Conservation (phyloP, 495 filamentous ascomycete species). For the Pseudomonodictys pantanalensis region DNA sequence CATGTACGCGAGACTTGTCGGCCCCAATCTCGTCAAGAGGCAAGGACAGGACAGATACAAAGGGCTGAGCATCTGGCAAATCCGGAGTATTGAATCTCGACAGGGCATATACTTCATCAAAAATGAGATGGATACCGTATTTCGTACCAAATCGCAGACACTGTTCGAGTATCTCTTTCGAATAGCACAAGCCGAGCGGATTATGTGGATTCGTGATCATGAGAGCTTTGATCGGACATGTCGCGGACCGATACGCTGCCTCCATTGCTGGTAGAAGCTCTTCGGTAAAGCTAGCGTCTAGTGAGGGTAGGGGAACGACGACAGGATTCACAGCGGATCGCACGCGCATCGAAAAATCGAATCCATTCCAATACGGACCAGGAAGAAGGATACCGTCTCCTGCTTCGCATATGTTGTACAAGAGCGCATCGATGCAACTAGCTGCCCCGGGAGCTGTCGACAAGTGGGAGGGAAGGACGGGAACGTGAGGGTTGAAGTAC, state of each 20-base stretch:
- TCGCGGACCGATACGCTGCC: neutral
- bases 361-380: constrained; percentile 41
- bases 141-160: constrained; percentile 33
- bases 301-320: constrained; percentile 4
- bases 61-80: neutral
- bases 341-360: constrained; percentile 20
- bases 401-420: constrained; percentile 46
- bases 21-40: constrained; percentile 5
- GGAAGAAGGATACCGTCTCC: constrained; percentile 48
- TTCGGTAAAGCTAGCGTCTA: constrained; percentile 1
- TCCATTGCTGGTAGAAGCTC: constrained; percentile 9
- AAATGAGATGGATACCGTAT: constrained; percentile 38
- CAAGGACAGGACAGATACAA: constrained; percentile 18
- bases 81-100: constrained; percentile 18
- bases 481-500: constrained; percentile 39
- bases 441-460: constrained; percentile 42
- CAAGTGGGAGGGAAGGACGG: constrained; percentile 43
- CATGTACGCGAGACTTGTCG: constrained; percentile 21
- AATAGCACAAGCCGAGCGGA: constrained; percentile 11
- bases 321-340: constrained; percentile 6
- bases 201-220: constrained; percentile 17
- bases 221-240: constrained; percentile 9
- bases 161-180: constrained; percentile 21
- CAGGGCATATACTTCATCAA: constrained; percentile 41
- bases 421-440: constrained; percentile 41